Conservation (phyloP, 2,329 filamentous ascomycete genomes). For the Phialophora expanda region DNA sequence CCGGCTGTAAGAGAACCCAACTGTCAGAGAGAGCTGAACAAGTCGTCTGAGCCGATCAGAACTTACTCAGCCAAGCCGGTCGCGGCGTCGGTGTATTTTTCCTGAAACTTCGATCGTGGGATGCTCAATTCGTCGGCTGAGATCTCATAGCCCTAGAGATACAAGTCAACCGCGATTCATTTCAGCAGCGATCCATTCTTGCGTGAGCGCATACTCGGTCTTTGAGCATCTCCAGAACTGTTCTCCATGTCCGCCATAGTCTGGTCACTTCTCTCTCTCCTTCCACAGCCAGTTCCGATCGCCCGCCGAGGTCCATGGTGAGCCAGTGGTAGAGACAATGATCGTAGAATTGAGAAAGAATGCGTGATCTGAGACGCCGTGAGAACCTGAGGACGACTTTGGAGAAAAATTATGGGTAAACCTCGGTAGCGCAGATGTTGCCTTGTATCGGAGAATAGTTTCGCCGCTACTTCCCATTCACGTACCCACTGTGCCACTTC, state of each 20-base stretch:
- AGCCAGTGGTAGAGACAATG: not conserved
- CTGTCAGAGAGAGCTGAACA: not conserved
- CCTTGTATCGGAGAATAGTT: slow-evolving; percentile 7
- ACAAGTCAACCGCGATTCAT: slow-evolving; percentile 22
- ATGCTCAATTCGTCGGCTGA: slow-evolving; percentile 88
- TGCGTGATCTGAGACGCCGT: not conserved
- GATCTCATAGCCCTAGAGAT: slow-evolving; percentile 83
- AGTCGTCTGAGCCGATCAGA: not conserved
- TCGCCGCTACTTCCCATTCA: not conserved
- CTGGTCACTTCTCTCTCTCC: slow-evolving; percentile 53
- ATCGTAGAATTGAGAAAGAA: not conserved
- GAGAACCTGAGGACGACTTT: not conserved
- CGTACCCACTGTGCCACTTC: not conserved
- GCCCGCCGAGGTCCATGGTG: slow-evolving; percentile 31
- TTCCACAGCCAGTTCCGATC: slow-evolving; percentile 34
- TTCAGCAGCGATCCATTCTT: not conserved
- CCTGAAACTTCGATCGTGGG: slow-evolving; percentile 78
- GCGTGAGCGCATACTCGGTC: slow-evolving; percentile 71
- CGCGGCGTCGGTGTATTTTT: slow-evolving; percentile 71
- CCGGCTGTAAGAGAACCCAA: slow-evolving; percentile 63
- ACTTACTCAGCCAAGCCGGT: slow-evolving; percentile 37
- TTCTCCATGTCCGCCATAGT: slow-evolving; percentile 93
- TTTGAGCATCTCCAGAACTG: slow-evolving; percentile 90
- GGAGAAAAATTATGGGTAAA: slow-evolving; percentile 19
- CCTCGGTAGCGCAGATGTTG: slow-evolving; percentile 3